Conservation (phyloP, 768 basidiomycete species). For the Hebeloma cylindrosporum region DNA sequence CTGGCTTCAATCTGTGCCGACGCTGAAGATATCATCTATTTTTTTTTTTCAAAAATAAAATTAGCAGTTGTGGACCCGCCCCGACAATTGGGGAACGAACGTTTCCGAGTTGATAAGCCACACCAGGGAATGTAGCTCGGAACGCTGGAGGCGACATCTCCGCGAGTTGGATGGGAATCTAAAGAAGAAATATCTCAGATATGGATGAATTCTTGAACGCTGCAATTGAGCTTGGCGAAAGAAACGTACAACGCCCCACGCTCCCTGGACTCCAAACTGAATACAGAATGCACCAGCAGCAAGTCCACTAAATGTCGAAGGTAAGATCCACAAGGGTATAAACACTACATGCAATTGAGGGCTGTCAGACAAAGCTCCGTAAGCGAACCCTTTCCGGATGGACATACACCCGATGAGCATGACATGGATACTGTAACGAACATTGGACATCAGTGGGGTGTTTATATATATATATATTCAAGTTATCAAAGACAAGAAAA, state of each 20-base stretch:
- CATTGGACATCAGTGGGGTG: constrained; percentile 6
- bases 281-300: constrained; percentile 85
- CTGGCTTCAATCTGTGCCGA: constrained; percentile 81
- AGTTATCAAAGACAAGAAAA: not conserved
- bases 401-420: constrained; percentile 49
- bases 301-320: constrained; percentile 63
- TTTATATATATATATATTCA: not conserved
- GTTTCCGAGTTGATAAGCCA: constrained; percentile 84
- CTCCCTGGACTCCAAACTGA: constrained; percentile 88
- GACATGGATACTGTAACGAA: constrained; percentile 45
- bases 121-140: constrained; percentile 84
- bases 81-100: constrained; percentile 29
- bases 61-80: not conserved
- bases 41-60: not conserved
- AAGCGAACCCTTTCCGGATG: not conserved
- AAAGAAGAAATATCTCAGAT: not conserved
- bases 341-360: constrained; percentile 35
- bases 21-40: constrained; percentile 63
- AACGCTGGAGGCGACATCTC: constrained; percentile 90
- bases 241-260: constrained; percentile 79
- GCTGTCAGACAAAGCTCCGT: not conserved
- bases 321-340: constrained; percentile 86
- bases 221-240: constrained; percentile 41
- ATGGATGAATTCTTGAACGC: constrained; percentile 41
- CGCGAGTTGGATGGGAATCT: constrained; percentile 74